These are phyloP conservation scores for Musa schizocarpa DNA, from an alignment of 176 grass and related monocot species.

Conservation along the genomic window DNA sequence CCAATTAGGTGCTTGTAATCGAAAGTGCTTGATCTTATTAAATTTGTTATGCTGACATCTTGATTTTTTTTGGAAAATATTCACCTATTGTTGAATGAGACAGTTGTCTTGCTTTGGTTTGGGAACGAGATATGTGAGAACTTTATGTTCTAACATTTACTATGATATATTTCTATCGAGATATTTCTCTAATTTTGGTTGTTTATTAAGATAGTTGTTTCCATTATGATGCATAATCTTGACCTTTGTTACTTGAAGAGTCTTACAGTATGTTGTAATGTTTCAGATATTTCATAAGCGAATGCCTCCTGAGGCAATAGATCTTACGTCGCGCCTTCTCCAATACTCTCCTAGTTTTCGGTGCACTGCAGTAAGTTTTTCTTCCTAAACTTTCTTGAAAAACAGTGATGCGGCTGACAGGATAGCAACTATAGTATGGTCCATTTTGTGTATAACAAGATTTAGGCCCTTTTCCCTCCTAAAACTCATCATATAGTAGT, in stretches of 20 bases:
- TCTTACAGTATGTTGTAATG: not conserved
- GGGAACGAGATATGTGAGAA: not conserved
- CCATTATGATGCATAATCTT: not conserved
- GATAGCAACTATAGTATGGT: not conserved
- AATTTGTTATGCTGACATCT: too few relatives aligned
- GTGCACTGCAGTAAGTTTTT: conserved; percentile 6
- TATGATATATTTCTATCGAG: not conserved
- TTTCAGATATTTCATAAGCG: conserved; percentile 20
- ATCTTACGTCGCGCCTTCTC: conserved; percentile 16
- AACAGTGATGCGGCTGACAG: not conserved
- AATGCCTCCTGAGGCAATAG: conserved; percentile 21
- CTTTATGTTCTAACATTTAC: not conserved
- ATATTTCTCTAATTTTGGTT: not conserved
- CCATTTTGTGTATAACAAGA: too few relatives aligned
- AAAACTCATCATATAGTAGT: too few relatives aligned
- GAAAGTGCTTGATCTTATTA: too few relatives aligned
- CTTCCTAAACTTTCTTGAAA: too few relatives aligned
- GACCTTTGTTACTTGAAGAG: not conserved
- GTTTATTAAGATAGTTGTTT: not conserved
- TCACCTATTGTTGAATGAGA: not conserved
- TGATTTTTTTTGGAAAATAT: not conserved
- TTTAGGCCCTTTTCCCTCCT: too few relatives aligned
- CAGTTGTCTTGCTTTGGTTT: not conserved
- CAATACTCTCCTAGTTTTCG: conserved; percentile 17
- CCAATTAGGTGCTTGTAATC: too few relatives aligned